Conservation (phyloP, 345 rosid genomes). For the Salix exigua region DNA sequence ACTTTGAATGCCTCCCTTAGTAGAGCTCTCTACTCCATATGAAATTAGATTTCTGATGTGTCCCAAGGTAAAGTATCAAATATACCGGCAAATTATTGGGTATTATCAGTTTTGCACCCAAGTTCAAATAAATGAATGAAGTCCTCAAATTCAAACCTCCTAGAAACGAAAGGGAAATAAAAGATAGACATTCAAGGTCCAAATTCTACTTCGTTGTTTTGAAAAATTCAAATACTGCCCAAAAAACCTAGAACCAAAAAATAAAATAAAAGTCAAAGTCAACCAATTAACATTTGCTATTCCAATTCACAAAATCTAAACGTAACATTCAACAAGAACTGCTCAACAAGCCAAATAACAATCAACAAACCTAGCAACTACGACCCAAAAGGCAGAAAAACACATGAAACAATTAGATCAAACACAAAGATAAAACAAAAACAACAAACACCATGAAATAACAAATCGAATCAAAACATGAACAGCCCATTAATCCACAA, state of each 20-base stretch:
- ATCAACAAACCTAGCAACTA: not conserved
- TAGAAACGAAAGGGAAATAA: not conserved
- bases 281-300: slow-evolving; percentile 3
- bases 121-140: no score
- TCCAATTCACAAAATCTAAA: slow-evolving; percentile 13
- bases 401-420: slow-evolving; percentile 3
- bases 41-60: not conserved
- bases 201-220: not conserved
- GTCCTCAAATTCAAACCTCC: not conserved
- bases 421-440: not conserved
- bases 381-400: not conserved
- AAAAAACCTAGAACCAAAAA: not conserved
- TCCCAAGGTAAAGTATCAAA: not conserved
- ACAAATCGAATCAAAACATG: slow-evolving; percentile 7
- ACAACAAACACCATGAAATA: not conserved
- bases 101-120: no score
- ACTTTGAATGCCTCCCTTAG: not conserved
- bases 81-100: no score
- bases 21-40: not conserved
- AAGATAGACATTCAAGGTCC: not conserved
- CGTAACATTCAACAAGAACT: not conserved
- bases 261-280: not conserved
- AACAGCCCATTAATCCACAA: slow-evolving; percentile 6
- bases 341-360: not conserved
- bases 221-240: not conserved